Evolutionary conservation across 306 rosid genomes (phyloP).

Genomic region (Trifolium fragiferum): DNA sequence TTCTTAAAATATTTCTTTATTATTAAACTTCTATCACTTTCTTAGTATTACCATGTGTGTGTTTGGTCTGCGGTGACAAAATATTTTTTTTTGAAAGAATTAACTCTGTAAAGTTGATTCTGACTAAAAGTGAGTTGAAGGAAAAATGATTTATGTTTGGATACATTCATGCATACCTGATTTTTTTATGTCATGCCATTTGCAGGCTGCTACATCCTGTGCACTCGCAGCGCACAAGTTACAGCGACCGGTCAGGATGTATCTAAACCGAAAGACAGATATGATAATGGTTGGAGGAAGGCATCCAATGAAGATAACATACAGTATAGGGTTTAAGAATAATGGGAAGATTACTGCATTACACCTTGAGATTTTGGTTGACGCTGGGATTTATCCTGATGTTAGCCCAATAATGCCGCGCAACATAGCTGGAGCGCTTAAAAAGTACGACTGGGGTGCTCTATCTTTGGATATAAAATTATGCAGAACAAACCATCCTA

Average conservation of each 20-base stretch:
- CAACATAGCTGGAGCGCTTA: constrained; percentile 53
- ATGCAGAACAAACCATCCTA: constrained; percentile 76
- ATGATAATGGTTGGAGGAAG: constrained; percentile 95
- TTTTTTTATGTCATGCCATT: background rate
- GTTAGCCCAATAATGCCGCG: constrained; percentile 58
- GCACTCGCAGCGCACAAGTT: constrained; percentile 86
- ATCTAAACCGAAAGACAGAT: constrained; percentile 79
- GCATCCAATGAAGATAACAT: constrained; percentile 90
- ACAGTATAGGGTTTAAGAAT: constrained; percentile 77
- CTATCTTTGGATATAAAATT: constrained; percentile 74
- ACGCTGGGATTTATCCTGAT: constrained; percentile 70
- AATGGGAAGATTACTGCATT: constrained; percentile 82
- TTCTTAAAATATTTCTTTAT: constrained; percentile 7
- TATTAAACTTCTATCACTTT: background rate
- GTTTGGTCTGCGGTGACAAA: too few relatives aligned
- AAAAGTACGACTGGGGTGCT: constrained; percentile 92
- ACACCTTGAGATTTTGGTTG: constrained; percentile 65
- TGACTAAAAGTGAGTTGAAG: background rate
- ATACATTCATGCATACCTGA: background rate
- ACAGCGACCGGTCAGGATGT: constrained; percentile 68
- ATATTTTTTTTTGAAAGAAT: background rate
- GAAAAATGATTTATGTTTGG: background rate
- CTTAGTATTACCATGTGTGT: background rate
- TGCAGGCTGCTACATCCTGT: constrained; percentile 78
- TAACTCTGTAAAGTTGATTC: background rate